Conservation (phyloP, 1,139 yeast species). For the Zhuliangozyma blackwelliae region DNA sequence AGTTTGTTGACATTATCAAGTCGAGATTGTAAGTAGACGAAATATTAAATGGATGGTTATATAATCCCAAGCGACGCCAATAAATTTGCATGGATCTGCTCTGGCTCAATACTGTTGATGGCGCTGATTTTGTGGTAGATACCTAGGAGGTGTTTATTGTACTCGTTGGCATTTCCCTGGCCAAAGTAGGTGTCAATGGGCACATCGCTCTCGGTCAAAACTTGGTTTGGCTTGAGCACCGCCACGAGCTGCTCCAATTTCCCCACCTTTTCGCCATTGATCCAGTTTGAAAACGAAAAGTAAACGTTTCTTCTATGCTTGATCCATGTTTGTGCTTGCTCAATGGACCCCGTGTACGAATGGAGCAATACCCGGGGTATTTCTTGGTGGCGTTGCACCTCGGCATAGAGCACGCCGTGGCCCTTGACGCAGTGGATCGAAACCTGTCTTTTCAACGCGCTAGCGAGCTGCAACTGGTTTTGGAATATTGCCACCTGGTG, state of each 20-base stretch:
- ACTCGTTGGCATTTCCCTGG: constrained; percentile 6
- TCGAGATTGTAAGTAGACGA: constrained; percentile 63
- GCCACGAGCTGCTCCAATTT: constrained; percentile 22
- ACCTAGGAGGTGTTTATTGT: constrained; percentile 9
- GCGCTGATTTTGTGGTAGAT: constrained; percentile 11
- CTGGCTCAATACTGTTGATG: constrained; percentile 2
- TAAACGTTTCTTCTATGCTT: constrained; percentile 25
- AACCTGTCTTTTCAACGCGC: constrained; percentile 42
- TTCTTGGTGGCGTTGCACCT: constrained; percentile 20
- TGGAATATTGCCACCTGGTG: constrained; percentile 62
- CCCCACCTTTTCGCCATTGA: constrained; percentile 42
- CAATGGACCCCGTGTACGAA: constrained; percentile 81
- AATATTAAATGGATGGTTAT: constrained; percentile 1
- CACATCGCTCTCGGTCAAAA: constrained; percentile 37
- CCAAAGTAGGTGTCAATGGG: constrained; percentile 25
- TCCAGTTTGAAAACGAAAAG: constrained; percentile 60
- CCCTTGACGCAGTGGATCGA: constrained; percentile 86
- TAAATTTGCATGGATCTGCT: constrained; percentile 10
- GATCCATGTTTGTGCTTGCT: constrained; percentile 57
- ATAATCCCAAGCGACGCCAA: constrained; percentile 7
- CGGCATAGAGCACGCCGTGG: constrained; percentile 56
- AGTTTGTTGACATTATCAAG: constrained; percentile 91
- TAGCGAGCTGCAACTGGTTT: constrained; percentile 53
- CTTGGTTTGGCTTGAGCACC: constrained; percentile 18
- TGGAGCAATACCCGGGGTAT: constrained; percentile 57